Evolutionary conservation across 805 yeast species (phyloP), one percentile per base, ranked within the genome.

Genomic region (Candida andamanensis): DNA sequence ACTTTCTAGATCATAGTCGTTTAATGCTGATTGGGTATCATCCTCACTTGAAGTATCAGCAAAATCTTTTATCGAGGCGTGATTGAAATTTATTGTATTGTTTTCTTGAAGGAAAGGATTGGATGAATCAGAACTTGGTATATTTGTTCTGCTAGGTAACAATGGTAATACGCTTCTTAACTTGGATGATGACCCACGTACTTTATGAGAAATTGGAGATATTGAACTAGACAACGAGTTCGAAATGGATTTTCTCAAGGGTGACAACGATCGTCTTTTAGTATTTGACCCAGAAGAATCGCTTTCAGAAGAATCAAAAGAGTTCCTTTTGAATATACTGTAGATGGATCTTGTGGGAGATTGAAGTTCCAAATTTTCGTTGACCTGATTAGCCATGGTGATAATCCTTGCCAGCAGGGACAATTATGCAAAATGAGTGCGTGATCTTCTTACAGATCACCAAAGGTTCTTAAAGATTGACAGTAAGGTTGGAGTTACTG

Each of bases 1-100:
- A 15, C 30, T 23, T n/a, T 16, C 24, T 3, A 36, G 35, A 17
- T 49, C 55, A 4, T 42, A 43, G 8, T 16, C 15, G 13, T 10
- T 13, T 22, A 17, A n/a, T 23, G 26, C 6, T 27, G 22, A 19
- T 30, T 35, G 6, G 8, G 14, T 11, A 18, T 33, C 40, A n/a
- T 38, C 47, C 23, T 41, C 46, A 13, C 32, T 27, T 12, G 44
- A 39, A 29, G 67, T 54, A 40, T 64, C 71, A 12, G 69, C 69
- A 42, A 64, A 61, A 26, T 63, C 69, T 8, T 51, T 57, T 15
- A 58, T 43, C 4, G 43, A 36, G 6, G 45, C 39, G 8, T 15
- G 12, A 12, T 34, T 30, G 6, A 52, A 50, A n/a, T n/a, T n/a
- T n/a, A n/a, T n/a, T n/a, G n/a, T n/a, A n/a, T n/a, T n/a, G n/a